Evolutionary conservation across 352 stramenopile genomes (phyloP), one percentile per base, ranked within the genome.

Genomic region (Pythium utonaiense): DNA sequence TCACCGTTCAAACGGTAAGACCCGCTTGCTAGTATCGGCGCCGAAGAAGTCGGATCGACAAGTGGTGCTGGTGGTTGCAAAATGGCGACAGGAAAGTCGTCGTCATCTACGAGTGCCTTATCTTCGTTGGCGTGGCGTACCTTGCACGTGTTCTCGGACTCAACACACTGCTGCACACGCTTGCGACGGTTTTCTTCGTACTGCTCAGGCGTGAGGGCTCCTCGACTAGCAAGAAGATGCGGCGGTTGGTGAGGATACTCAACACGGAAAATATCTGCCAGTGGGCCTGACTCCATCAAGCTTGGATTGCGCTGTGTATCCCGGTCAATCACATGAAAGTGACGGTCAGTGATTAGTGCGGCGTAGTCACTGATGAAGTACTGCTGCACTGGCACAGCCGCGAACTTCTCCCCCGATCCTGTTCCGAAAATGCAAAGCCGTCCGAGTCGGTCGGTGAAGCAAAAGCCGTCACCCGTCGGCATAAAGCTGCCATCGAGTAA

Each of bases 311-410:
- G 66, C 60, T 96, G 80, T 14, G 88, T 96, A 53, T 91, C 87
- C 7, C 85, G 78, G 63, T 98, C 93, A 2, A 89, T 70, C 6
- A 96, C 91, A 45, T 97, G 93, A 38, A 95, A 90, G 55, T 94
- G 66, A 6, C 78, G 69, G 72, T 98, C 93, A 5, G 86, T 91
- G 16, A 96, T 58, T 24, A 98, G 72, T 60, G 89, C 85, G 7
- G 80, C 80, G 54, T 97, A 98, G 66, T 98, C 93, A 25, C 80
- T 93, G 6, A 83, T 69, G 56, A 98, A 97, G 56, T 92, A 92
- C 62, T 93, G 83, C 58, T 91, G 76, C 24, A 71, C 60, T 7
- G 73, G 78, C n/a, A 44, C 60, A 16, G 60, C 67, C 5, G 53
- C 30, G 31, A 69, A 77, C 10, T 64, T 42, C 21, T 77, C 62